These are phyloP conservation scores for Aspergillus affinis DNA, from an alignment of 495 filamentous ascomycete genomes.

Conservation along the genomic window DNA sequence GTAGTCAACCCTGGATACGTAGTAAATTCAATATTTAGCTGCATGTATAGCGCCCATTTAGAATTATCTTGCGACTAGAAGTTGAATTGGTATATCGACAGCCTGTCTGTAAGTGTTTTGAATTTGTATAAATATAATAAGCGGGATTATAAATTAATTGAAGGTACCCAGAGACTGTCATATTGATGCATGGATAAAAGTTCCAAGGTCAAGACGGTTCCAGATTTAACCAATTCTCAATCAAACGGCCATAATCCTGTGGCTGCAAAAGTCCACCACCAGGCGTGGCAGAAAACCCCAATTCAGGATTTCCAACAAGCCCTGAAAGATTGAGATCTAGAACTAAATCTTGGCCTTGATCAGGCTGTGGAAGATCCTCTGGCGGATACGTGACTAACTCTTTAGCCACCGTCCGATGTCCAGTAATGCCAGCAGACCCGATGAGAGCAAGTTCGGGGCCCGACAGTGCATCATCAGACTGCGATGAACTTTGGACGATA, in stretches of 20 bases:
- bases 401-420: conserved; percentile 32
- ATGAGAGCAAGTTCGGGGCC: conserved; percentile 34
- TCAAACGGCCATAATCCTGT: conserved; percentile 33
- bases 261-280: conserved; percentile 31
- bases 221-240: conserved; percentile 36
- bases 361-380: conserved; percentile 26
- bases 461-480: conserved; percentile 14
- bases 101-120: too few relatives aligned
- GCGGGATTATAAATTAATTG: too few relatives aligned
- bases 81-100: too few relatives aligned
- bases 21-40: too few relatives aligned
- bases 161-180: too few relatives aligned
- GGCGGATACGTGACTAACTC: conserved; percentile 37
- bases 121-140: too few relatives aligned
- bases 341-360: conserved; percentile 5
- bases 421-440: conserved; percentile 37
- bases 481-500: conserved; percentile 12
- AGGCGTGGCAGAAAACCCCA: conserved; percentile 16
- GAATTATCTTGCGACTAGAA: too few relatives aligned
- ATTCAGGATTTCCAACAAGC: conserved; percentile 17
- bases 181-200: too few relatives aligned
- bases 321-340: conserved; percentile 14
- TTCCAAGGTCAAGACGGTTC: too few relatives aligned
- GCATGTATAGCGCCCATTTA: too few relatives aligned
- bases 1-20: too few relatives aligned